Base-by-base conservation (phyloP, 768 basidiomycete genomes). In the Arthromyces matolae region DNA sequence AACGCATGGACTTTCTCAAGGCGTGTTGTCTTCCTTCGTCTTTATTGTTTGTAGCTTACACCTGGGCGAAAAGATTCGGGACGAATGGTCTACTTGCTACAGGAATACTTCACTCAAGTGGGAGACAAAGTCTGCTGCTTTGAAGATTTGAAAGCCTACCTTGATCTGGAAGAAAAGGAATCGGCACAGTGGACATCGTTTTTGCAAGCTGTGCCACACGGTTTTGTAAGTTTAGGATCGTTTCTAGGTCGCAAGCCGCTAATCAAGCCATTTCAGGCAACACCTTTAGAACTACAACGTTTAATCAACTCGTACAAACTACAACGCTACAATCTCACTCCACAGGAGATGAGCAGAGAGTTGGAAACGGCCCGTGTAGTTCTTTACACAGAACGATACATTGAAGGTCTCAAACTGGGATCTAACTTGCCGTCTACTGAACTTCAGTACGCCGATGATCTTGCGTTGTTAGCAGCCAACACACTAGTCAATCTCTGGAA, bases 111-210 rank as follows among this genome's bases (percentile, higher is more conserved):
- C 59, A 69, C 78, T 32, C 71, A 70, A 49, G 80, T 92, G 56
- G 85, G 88, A 24, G 81, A 84, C 63, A 95, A 93, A 65, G 72
- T 84, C 5, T 91, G 88, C 64, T 92, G 90, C 63, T 89, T 83
- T 49, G 93, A 94, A 66, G 93, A 96, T 57, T 68, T 95, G 32
- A 76, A 75, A 54, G 80, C 83, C 3, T 92, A 86, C 60, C 64
- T 85, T 10, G 59, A 58, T 7, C 65, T 87, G 12, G 66, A 76
- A 19, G 75, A 65, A 40, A 69, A 76, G 10, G 73, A 76, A 24
- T 64, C 77, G 9, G 47, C 65, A 4, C 67, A 69, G 44, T 86
- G 84, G 79, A 74, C 71, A 29, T 56, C 72, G 10, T 78, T 81
- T 62, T 70, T 88, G 6, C 65, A 75, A 47, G 61, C 66, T 23